Base-by-base conservation (phyloP, 192 early-diverging fungal species). In the Backusella tuberculispora region DNA sequence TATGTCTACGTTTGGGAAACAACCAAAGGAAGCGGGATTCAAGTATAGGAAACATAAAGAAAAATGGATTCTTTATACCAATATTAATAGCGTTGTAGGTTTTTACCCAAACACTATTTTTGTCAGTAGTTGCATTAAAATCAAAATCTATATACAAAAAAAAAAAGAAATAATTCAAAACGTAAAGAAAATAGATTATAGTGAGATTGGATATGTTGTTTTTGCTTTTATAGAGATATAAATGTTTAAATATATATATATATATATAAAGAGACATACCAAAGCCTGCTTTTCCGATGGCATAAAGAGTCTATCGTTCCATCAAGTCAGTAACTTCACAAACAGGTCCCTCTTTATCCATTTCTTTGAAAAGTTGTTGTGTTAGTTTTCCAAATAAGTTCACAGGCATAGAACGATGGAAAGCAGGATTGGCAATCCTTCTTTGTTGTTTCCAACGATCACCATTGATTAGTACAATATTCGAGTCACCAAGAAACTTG, bases 281-380 rank as follows among this genome's bases (percentile, higher is more conserved):
- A 72, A 80, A 75, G 5, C 78, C 74, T 48, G 70, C 50, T 14
- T 15, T 29, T 21, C 78, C 78, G 37, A 80, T 80, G 17, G 65
- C 68, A 56, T 80, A 74, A 42, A 80, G 66, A 0, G 78, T 76
- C 34, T 71, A 74, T 8, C 78, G 60, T 53, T 68, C 41, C 26
- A 76, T 41, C 26, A 75, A 63, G 42, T 66, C 34, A 14, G 45
- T 19, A 5, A 80, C 24, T 44, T 75, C 47, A 34, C 29, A 34
- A 37, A 80, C 53, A 4, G 45, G 1, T 0, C 44, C 42, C 1
- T 67, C 29, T 34, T 17, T 17, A 24, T 56, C 50, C 50, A 56
- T 56, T 6, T 21, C 50, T 56, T 24, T 26, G 40, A 76, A 63
- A 34, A 76, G 47, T 21, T 48, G 56, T 37, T 76, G 45, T 15